Evolutionary conservation across 1,284 basidiomycete species (phyloP).

Genomic region (Mycena citricolor): DNA sequence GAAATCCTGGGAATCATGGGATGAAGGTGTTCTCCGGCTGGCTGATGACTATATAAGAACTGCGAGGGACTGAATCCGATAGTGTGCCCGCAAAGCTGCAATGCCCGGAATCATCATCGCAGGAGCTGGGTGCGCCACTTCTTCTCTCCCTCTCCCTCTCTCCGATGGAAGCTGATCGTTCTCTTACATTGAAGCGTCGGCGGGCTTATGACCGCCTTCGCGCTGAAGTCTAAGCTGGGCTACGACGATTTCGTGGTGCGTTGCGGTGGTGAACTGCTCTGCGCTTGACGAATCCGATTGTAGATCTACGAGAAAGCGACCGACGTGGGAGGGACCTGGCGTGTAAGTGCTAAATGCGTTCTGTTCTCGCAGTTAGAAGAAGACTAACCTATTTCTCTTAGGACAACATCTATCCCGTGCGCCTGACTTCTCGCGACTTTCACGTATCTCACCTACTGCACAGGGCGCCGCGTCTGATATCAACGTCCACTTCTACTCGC

Average conservation of each 20-base stretch:
- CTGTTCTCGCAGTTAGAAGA: background rate
- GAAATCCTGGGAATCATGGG: no score
- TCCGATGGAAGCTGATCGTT: no score
- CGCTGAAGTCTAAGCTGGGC: constrained; percentile 20
- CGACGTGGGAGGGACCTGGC: constrained; percentile 15
- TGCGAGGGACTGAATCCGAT: no score
- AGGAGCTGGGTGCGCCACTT: constrained; percentile 16
- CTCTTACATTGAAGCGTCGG: constrained; percentile 6
- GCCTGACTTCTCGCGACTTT: background rate
- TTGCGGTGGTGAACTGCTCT: background rate
- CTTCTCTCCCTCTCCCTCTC: background rate
- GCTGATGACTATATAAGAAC: no score
- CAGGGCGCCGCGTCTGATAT: constrained; percentile 37
- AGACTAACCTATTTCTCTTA: background rate
- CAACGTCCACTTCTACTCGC: constrained; percentile 36
- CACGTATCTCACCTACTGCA: no score
- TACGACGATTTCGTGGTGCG: constrained; percentile 18
- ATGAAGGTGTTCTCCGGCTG: no score
- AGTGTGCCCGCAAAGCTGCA: no score
- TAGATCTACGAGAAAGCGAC: constrained; percentile 14
- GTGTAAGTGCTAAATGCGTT: background rate
- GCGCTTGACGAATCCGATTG: background rate
- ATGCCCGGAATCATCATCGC: constrained; percentile 16
- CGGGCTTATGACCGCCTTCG: constrained; percentile 20
- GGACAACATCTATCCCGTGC: constrained; percentile 5